Conservation (phyloP, 352 stramenopile species). For the Hyaloperonospora arabidopsidis region DNA sequence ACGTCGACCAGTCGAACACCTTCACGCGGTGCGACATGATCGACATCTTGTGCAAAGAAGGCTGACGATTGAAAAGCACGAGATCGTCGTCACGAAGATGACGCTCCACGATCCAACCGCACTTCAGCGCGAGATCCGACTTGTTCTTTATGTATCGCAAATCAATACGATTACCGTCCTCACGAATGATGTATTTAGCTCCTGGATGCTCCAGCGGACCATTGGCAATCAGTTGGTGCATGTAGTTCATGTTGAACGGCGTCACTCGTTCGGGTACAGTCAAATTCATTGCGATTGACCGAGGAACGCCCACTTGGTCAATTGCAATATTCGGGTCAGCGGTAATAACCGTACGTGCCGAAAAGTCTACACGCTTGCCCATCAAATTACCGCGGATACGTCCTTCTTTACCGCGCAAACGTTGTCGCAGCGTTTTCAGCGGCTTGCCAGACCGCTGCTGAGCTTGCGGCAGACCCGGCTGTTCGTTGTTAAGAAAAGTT, state of each 20-base stretch:
- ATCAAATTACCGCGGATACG: slow-evolving; percentile 99
- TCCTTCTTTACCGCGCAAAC: slow-evolving; percentile 96
- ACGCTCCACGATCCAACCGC: slow-evolving; percentile 98
- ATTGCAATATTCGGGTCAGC: slow-evolving; percentile 99
- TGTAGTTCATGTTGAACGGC: slow-evolving; percentile 95
- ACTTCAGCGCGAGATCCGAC: slow-evolving; percentile 91
- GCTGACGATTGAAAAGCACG: slow-evolving; percentile 99
- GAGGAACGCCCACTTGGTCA: slow-evolving; percentile 97
- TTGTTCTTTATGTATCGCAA: slow-evolving; percentile 97
- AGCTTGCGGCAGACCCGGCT: slow-evolving; percentile 91
- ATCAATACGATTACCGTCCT: slow-evolving; percentile 96
- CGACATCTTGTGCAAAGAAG: slow-evolving; percentile 99
- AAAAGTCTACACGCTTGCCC: slow-evolving; percentile 99
- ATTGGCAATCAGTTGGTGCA: slow-evolving; percentile 94
- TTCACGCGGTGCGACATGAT: slow-evolving; percentile 99
- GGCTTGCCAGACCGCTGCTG: slow-evolving; percentile 95
- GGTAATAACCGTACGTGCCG: slow-evolving; percentile 98
- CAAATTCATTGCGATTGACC: slow-evolving; percentile 97
- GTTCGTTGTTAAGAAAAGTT: slow-evolving; percentile 98
- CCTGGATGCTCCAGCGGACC: slow-evolving; percentile 94
- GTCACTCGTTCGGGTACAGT: slow-evolving; percentile 98
- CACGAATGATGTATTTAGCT: slow-evolving; percentile 97
- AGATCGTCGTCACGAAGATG: slow-evolving; percentile 98
- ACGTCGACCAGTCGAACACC: slow-evolving; percentile 99
- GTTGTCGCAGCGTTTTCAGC: slow-evolving; percentile 96